These are phyloP conservation scores for Naganishia vaughanmartiniae DNA, from an alignment of 768 basidiomycete species.

Conservation along the genomic window DNA sequence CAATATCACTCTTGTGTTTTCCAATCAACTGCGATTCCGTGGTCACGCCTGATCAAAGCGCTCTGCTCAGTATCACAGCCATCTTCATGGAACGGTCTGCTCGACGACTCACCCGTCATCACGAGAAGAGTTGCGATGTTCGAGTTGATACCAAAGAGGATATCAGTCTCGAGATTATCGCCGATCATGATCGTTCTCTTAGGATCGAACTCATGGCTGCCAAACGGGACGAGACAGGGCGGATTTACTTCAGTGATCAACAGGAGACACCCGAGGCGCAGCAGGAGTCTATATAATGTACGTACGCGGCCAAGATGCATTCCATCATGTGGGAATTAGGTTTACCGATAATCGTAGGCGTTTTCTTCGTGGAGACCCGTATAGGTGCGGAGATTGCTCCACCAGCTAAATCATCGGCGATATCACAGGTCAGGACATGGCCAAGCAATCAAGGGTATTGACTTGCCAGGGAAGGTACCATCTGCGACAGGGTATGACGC, in stretches of 20 bases:
- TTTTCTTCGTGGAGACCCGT: slow-evolving; percentile 65
- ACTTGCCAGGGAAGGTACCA: slow-evolving; percentile 70
- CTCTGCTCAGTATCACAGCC: too few relatives aligned
- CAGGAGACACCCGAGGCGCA: neutral
- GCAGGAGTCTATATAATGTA: slow-evolving; percentile 35
- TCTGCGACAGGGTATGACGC: slow-evolving; percentile 72
- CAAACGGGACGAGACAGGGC: neutral
- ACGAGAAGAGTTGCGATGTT: slow-evolving; percentile 85
- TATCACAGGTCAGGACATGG: neutral
- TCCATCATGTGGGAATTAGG: slow-evolving; percentile 89
- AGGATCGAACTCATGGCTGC: slow-evolving; percentile 81
- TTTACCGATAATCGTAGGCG: slow-evolving; percentile 81
- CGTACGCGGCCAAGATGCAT: slow-evolving; percentile 74
- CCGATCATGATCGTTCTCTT: slow-evolving; percentile 88
- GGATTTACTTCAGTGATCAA: neutral
- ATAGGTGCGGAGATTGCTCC: slow-evolving; percentile 82
- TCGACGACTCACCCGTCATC: slow-evolving; percentile 64
- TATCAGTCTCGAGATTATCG: slow-evolving; percentile 92
- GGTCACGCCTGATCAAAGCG: slow-evolving; percentile 64
- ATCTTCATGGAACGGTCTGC: neutral
- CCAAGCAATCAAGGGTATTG: neutral
- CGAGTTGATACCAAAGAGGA: slow-evolving; percentile 83
- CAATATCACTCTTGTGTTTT: slow-evolving; percentile 65
- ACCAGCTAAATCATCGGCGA: slow-evolving; percentile 49
- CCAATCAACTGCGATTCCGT: slow-evolving; percentile 69